These are phyloP conservation scores for Nelumbo lutea DNA, from an alignment of 164 flowering plant genomes.

Conservation along the genomic window DNA sequence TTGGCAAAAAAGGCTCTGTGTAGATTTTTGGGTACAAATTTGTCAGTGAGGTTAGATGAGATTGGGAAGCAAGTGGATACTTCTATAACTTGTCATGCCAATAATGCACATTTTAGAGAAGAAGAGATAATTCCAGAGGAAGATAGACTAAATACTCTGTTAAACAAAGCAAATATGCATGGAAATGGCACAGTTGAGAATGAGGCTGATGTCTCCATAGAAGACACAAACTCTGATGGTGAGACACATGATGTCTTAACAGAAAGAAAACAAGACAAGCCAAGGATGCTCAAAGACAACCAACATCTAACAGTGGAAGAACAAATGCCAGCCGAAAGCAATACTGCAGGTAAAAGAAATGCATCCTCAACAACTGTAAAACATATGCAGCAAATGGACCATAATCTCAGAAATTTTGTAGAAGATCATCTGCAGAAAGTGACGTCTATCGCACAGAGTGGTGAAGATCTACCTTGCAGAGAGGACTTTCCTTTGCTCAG, in stretches of 20 bases:
- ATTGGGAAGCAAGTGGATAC: neutral
- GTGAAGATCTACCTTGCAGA: neutral
- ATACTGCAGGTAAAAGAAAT: neutral
- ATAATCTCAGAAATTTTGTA: neutral
- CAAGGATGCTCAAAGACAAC: neutral
- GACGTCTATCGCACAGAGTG: neutral
- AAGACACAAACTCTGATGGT: neutral
- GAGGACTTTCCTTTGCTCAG: neutral
- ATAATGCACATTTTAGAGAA: neutral
- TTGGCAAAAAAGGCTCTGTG: constrained; percentile 28
- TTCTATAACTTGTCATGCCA: neutral
- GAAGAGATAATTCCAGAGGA: neutral
- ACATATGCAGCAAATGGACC: neutral
- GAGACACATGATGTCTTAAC: no score
- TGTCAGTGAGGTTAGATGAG: neutral
- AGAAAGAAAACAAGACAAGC: no score
- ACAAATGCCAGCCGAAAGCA: no score
- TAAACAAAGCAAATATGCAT: neutral
- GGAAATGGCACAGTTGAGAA: neutral
- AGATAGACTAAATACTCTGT: neutral
- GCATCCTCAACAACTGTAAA: neutral
- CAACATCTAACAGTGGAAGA: no score
- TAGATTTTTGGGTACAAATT: constrained; percentile 16
- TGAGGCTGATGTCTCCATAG: neutral
- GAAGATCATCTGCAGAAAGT: constrained; percentile 11